phyloP scores from a whole-genome alignment of 2,329 filamentous ascomycete species.

The Aspergillus spinulosporus region DNA sequence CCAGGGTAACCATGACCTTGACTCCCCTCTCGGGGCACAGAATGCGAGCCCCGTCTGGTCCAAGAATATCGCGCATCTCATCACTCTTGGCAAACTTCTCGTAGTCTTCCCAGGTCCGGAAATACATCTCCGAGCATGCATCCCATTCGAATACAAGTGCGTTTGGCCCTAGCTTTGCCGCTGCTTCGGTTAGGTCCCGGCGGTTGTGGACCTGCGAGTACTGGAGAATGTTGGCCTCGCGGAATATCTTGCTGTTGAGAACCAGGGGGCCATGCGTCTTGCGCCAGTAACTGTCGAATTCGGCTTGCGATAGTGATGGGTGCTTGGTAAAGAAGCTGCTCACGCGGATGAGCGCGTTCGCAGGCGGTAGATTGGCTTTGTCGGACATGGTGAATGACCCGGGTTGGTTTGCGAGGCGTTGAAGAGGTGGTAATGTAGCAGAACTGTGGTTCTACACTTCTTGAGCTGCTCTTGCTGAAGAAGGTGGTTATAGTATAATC shows the following conservation, averaged over 20 bases:
- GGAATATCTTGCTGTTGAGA: neutral
- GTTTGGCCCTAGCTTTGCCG: neutral
- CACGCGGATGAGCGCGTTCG: neutral
- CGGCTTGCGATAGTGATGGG: neutral
- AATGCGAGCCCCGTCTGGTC: neutral
- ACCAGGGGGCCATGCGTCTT: neutral
- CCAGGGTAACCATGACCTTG: neutral
- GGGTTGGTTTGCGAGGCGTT: no score
- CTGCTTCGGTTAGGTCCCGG: neutral
- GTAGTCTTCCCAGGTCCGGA: slow-evolving; percentile 2
- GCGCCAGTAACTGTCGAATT: slow-evolving; percentile 1
- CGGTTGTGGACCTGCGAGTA: neutral
- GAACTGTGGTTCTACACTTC: no score
- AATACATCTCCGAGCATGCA: slow-evolving; percentile 1
- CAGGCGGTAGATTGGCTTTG: neutral
- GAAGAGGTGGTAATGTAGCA: neutral
- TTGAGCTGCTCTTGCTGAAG: no score
- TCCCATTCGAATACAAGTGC: neutral
- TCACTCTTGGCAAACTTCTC: neutral
- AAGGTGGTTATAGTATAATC: no score
- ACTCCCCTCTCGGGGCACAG: neutral
- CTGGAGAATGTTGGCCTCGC: neutral
- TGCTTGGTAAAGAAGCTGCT: neutral
- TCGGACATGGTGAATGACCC: neutral
- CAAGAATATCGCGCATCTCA: neutral